Evolutionary conservation across 169 alveolate genomes (phyloP), one percentile per base, ranked within the genome.

Genomic region (Eimeria acervulina): DNA sequence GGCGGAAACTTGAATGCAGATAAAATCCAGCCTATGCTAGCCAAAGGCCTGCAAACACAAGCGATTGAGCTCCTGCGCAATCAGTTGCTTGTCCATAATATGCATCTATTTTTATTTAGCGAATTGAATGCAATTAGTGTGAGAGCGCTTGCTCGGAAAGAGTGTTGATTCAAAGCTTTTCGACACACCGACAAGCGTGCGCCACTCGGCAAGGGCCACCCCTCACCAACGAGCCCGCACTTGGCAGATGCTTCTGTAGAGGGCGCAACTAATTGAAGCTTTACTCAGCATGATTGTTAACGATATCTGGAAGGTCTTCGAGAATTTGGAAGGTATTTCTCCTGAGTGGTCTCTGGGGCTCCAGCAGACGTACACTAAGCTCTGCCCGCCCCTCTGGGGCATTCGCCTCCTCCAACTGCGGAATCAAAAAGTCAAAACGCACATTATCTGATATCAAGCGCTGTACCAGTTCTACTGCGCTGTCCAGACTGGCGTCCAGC

Each of bases 351-450:
- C 55, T 74, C n/a, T 12, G 28, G 28, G 84, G 84, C 84, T 74
- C 84, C 84, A 74, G 31, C 55, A 74, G 55, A 36, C 52, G 84
- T 33, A 36, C 7, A 74, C 33, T 74, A 15, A 74, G 84, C 55
- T 21, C 52, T 74, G 13, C 52, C 84, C 84, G 38, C 84, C 84
- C 6, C 47, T 6, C 0, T 74, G 84, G 84, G 59, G 38, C 84
- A 0, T 36, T 36, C 19, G 47, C 3, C 17, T 17, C 55, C 23
- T 74, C 51, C 33, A 74, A 23, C 31, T 74, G 13, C 47, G 84
- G 55, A 5, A 36, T 36, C 10, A 74, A 31, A 5, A 33, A 1
- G 7, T 26, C 31, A 6, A 55, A 74, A 40, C 84, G 84, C 23
- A 40, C 28, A 15, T 23, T 36, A 3, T 74, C 51, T 7, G 15